Conservation (phyloP, 768 basidiomycete genomes). For the Leccinum subtestaceum region DNA sequence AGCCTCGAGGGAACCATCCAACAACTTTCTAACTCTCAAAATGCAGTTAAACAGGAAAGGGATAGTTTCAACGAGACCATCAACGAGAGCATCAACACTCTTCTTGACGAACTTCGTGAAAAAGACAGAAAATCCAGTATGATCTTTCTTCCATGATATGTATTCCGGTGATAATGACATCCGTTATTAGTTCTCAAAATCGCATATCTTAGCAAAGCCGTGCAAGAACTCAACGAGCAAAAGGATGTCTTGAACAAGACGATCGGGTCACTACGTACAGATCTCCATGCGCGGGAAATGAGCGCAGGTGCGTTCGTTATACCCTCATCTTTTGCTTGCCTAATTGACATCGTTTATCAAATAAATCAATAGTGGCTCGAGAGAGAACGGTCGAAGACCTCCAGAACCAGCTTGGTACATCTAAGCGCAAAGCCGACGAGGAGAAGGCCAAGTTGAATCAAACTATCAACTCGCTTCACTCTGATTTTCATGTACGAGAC, state of each 20-base stretch:
- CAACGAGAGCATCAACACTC: neutral
- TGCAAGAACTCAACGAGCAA: neutral
- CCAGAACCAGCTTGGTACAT: neutral
- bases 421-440: neutral
- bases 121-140: neutral
- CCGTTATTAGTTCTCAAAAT: neutral
- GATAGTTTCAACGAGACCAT: neutral
- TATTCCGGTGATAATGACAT: neutral
- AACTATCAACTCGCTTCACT: neutral
- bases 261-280: neutral
- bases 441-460: neutral
- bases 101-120: neutral
- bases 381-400: neutral
- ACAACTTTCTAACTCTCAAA: neutral
- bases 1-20: neutral
- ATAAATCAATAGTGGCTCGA: neutral
- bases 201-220: neutral
- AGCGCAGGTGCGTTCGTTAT: neutral
- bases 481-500: neutral
- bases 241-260: neutral
- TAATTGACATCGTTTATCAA: neutral
- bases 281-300: neutral
- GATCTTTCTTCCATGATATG: neutral
- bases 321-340: neutral
- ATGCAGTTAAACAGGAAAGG: neutral